phyloP scores from a whole-genome alignment of 768 basidiomycete genomes.

The Coprinopsis strossmayeri region DNA sequence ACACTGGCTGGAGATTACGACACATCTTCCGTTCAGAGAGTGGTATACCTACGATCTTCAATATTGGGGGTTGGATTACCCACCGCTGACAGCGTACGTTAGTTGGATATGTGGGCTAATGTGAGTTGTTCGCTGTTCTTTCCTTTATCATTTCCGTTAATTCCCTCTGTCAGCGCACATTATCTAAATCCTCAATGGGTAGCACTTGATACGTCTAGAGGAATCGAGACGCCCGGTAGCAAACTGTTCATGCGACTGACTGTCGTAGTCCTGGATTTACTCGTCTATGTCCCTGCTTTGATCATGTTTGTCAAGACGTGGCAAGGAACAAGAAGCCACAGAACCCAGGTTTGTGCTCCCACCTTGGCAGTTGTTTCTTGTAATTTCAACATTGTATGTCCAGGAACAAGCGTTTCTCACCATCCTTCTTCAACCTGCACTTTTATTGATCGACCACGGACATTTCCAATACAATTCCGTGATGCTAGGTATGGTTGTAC shows the following conservation, averaged over 20 bases:
- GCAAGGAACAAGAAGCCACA: slow-evolving; percentile 62
- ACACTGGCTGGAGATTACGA: slow-evolving; percentile 92
- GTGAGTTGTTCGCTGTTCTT: slow-evolving; percentile 34
- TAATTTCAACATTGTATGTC: slow-evolving; percentile 1
- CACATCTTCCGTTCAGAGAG: slow-evolving; percentile 62
- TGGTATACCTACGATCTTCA: slow-evolving; percentile 89
- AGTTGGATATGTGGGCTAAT: slow-evolving; percentile 78
- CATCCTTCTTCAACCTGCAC: slow-evolving; percentile 75
- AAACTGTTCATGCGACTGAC: slow-evolving; percentile 78
- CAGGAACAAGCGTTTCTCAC: slow-evolving; percentile 65
- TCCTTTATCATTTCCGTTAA: not conserved
- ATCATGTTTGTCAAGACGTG: slow-evolving; percentile 59
- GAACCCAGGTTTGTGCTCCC: slow-evolving; percentile 59
- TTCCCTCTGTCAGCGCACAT: slow-evolving; percentile 21
- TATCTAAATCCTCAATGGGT: slow-evolving; percentile 60
- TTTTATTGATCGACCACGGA: slow-evolving; percentile 83
- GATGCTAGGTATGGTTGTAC: slow-evolving; percentile 82
- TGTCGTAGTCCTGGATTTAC: slow-evolving; percentile 59
- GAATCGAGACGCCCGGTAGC: slow-evolving; percentile 58
- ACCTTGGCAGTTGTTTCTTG: not conserved
- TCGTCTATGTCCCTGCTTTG: slow-evolving; percentile 73
- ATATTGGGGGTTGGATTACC: slow-evolving; percentile 96
- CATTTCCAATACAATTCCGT: slow-evolving; percentile 96
- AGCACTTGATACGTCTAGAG: slow-evolving; percentile 60
- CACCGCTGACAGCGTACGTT: slow-evolving; percentile 85